phyloP scores from a whole-genome alignment of 768 basidiomycete genomes.

The Tylopilus balloui region DNA sequence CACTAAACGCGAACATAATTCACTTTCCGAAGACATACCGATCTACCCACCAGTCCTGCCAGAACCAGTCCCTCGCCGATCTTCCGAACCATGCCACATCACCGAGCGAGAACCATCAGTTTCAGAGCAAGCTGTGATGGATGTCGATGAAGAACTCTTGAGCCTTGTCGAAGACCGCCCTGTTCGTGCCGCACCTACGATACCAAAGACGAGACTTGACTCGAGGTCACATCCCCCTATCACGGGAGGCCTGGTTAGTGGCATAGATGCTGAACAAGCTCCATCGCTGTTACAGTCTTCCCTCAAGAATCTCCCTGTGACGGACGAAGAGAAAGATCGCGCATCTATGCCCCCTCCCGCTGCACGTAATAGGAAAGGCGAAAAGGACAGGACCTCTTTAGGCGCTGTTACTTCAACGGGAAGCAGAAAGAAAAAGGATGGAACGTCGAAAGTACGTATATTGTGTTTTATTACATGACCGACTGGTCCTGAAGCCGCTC shows the following conservation, averaged over 20 bases:
- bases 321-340: constrained; percentile 35
- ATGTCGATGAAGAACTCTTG: constrained; percentile 60
- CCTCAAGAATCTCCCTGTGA: constrained; percentile 8
- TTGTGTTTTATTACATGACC: background rate
- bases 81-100: constrained; percentile 4
- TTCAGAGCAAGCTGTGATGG: constrained; percentile 32
- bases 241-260: background rate
- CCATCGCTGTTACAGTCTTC: background rate
- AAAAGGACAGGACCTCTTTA: constrained; percentile 19
- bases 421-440: constrained; percentile 36
- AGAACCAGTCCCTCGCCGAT: constrained; percentile 8
- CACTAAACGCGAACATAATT: constrained; percentile 2
- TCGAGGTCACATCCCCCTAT: background rate
- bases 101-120: constrained; percentile 3
- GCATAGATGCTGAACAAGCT: background rate
- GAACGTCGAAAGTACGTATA: constrained; percentile 19
- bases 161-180: constrained; percentile 58
- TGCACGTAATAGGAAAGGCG: constrained; percentile 22
- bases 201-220: constrained; percentile 1
- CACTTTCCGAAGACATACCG: background rate
- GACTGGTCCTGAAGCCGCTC: background rate
- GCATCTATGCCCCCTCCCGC: constrained; percentile 58
- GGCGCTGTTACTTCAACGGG: constrained; percentile 7
- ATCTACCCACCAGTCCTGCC: background rate
- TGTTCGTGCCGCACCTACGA: background rate